Evolutionary conservation across 1,139 yeast species (phyloP).

Genomic region (Zygoascus hellenicus): DNA sequence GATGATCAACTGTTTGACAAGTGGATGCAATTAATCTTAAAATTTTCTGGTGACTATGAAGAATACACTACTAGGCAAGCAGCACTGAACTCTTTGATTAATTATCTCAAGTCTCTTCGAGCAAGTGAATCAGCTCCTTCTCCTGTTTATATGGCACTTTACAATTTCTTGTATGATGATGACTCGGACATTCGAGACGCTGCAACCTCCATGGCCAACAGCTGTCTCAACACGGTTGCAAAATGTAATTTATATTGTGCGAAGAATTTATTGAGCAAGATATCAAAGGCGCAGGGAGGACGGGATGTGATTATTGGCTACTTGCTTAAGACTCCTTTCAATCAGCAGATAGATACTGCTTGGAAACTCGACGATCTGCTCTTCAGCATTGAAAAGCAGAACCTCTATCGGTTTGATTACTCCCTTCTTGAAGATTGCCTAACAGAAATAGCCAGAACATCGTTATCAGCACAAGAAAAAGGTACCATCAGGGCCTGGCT

Average conservation of each 20-base stretch:
- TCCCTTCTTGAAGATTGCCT: neutral
- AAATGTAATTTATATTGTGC: neutral
- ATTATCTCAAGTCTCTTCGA: slow-evolving; percentile 19
- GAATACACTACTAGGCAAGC: slow-evolving; percentile 46
- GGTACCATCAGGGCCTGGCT: neutral
- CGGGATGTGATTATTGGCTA: neutral
- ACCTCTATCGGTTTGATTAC: slow-evolving; percentile 35
- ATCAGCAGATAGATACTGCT: slow-evolving; percentile 20
- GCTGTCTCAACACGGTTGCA: neutral
- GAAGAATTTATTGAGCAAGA: slow-evolving; percentile 6
- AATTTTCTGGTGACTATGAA: slow-evolving; percentile 39
- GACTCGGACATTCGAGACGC: slow-evolving; percentile 38
- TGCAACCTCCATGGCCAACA: slow-evolving; percentile 19
- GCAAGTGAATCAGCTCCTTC: neutral
- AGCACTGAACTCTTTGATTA: slow-evolving; percentile 43
- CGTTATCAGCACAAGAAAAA: neutral
- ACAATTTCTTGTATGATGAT: slow-evolving; percentile 51
- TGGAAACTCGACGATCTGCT: slow-evolving; percentile 30
- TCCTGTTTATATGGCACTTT: slow-evolving; percentile 23
- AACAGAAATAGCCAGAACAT: neutral
- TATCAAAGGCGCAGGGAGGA: slow-evolving; percentile 1
- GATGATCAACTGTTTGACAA: slow-evolving; percentile 15
- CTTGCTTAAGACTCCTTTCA: slow-evolving; percentile 1
- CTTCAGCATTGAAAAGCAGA: slow-evolving; percentile 48
- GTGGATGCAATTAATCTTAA: slow-evolving; percentile 35